Percentiles rank a stretch among this genome's conserved stretches.
These are phyloP conservation scores for Thamnidium elegans DNA, from an alignment of 192 early-diverging fungal genomes.

Conservation along the genomic window DNA sequence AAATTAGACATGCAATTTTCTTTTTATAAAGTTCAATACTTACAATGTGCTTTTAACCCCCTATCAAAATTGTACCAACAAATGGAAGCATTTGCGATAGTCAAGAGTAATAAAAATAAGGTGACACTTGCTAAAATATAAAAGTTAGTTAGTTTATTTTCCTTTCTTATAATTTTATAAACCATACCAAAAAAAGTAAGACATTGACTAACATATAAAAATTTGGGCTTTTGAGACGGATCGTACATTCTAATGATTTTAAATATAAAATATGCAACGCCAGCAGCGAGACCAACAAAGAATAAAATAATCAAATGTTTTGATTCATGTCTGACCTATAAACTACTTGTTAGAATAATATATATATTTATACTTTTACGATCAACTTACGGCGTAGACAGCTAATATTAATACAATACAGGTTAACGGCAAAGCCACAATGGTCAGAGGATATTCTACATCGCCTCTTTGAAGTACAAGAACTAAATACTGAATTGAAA, in stretches of 20 bases:
- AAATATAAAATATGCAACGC: slow-evolving; percentile 66
- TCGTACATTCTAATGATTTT: slow-evolving; percentile 65
- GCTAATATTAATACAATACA: slow-evolving; percentile 59
- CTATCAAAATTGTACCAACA: slow-evolving; percentile 65
- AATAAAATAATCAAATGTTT: slow-evolving; percentile 55
- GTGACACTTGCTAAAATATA: slow-evolving; percentile 40
- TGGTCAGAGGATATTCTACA: slow-evolving; percentile 50
- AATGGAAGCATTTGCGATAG: slow-evolving; percentile 52
- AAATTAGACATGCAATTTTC: too few relatives aligned
- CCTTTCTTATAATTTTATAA: not conserved
- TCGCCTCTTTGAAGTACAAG: slow-evolving; percentile 48
- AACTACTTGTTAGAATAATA: not conserved
- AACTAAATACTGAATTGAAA: slow-evolving; percentile 65
- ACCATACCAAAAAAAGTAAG: slow-evolving; percentile 70
- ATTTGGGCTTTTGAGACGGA: slow-evolving; percentile 38
- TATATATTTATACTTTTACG: too few relatives aligned
- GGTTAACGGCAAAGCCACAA: slow-evolving; percentile 58
- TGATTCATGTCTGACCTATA: slow-evolving; percentile 59
- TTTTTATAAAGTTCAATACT: too few relatives aligned
- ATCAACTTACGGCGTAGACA: slow-evolving; percentile 51
- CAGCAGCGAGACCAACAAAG: slow-evolving; percentile 57
- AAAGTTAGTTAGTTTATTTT: not conserved
- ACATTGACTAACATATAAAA: slow-evolving; percentile 51
- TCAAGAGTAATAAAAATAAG: slow-evolving; percentile 44
- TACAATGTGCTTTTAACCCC: slow-evolving; percentile 59